Conservation (phyloP, 352 stramenopile genomes). For the Globisporangium cylindrosporum region DNA sequence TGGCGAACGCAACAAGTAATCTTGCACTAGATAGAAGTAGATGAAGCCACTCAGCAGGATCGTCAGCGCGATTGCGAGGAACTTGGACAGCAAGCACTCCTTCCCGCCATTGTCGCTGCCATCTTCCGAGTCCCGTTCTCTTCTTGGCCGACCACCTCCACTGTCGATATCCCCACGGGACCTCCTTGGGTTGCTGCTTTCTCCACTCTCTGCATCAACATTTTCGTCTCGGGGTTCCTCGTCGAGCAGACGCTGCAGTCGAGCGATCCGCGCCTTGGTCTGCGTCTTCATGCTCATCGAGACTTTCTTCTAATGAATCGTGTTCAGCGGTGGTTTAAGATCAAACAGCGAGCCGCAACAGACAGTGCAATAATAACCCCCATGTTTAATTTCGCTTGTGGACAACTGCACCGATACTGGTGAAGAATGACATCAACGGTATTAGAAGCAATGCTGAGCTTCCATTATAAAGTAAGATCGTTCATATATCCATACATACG, state of each 20-base stretch:
- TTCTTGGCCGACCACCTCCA: background rate
- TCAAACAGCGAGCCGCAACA: background rate
- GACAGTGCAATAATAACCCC: background rate
- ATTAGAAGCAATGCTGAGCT: background rate
- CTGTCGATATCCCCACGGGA: background rate
- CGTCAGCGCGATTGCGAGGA: slow-evolving; percentile 35
- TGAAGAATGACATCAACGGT: too few relatives aligned
- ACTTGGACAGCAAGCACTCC: slow-evolving; percentile 50
- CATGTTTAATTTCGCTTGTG: background rate
- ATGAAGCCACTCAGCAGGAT: slow-evolving; percentile 42
- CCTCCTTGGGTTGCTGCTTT: background rate
- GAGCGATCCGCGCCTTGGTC: slow-evolving; percentile 4
- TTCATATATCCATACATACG: slow-evolving; percentile 5
- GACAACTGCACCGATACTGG: background rate
- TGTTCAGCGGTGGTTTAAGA: background rate
- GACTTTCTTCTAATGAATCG: background rate
- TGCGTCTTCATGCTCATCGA: slow-evolving; percentile 5
- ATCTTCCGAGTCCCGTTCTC: slow-evolving; percentile 4
- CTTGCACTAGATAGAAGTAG: slow-evolving; percentile 40
- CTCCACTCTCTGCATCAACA: background rate
- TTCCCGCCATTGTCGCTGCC: slow-evolving; percentile 20
- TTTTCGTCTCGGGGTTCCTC: background rate
- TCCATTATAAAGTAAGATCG: slow-evolving; percentile 5
- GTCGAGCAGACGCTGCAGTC: slow-evolving; percentile 7
- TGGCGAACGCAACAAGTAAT: background rate